phyloP scores from a whole-genome alignment of 2,329 filamentous ascomycete species.

The Plectosphaerella plurivora region DNA sequence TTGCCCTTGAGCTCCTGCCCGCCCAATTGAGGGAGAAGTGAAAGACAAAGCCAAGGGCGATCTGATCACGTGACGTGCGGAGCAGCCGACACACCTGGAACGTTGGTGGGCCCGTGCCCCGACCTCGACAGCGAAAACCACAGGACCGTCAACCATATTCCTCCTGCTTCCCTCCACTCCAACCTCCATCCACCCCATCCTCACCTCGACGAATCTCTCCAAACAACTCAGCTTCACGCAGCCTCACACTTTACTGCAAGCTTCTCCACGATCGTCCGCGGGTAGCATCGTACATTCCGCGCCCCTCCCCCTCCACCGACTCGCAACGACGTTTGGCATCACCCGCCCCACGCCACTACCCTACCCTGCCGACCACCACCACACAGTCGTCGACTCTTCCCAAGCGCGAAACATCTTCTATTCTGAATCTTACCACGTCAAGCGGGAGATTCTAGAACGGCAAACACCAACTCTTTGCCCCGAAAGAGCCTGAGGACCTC shows the following conservation, averaged over 20 bases:
- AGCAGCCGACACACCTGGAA: not conserved
- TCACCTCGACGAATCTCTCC: not conserved
- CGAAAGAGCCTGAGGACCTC: too few relatives aligned
- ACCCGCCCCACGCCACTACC: constrained; percentile 4
- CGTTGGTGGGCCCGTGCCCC: not conserved
- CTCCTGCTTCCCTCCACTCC: not conserved
- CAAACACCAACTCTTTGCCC: too few relatives aligned
- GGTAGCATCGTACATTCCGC: not conserved
- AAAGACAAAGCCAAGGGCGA: not conserved
- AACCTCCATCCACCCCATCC: not conserved
- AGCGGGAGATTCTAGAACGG: too few relatives aligned
- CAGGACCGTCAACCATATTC: constrained; percentile 1
- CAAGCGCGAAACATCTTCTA: too few relatives aligned
- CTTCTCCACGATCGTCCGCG: constrained; percentile 5
- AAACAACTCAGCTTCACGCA: constrained; percentile 16
- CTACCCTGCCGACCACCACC: not conserved
- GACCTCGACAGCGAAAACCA: constrained; percentile 2
- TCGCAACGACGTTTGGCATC: not conserved
- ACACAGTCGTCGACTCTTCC: too few relatives aligned
- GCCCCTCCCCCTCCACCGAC: not conserved
- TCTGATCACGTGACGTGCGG: not conserved
- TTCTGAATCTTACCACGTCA: too few relatives aligned
- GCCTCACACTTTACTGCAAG: constrained; percentile 30
- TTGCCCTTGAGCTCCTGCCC: too few relatives aligned
- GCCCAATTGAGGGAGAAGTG: too few relatives aligned